Evolutionary conservation across 306 rosid genomes (phyloP).

Genomic region (Citrullus mucosospermus): DNA sequence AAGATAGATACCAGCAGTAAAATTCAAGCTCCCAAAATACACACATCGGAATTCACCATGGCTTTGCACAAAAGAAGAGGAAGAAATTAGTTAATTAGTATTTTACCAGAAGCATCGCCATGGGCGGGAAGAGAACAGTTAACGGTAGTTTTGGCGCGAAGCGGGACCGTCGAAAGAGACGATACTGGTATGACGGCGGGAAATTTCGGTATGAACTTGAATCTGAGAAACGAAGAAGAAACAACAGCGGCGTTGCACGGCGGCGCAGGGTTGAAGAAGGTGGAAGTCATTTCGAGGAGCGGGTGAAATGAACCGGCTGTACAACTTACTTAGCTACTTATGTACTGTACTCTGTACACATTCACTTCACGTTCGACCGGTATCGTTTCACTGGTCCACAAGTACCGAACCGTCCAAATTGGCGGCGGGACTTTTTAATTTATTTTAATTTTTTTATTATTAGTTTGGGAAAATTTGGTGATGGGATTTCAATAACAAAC

Average conservation of each 20-base stretch:
- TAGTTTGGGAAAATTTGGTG: background rate
- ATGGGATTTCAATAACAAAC: background rate
- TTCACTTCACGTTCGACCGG: background rate
- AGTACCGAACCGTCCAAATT: too few species aligned
- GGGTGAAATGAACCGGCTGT: background rate
- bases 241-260: slow-evolving; percentile 17
- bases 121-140: slow-evolving; percentile 3
- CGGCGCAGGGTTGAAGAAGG: slow-evolving; percentile 15
- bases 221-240: slow-evolving; percentile 1
- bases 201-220: slow-evolving; percentile 8
- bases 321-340: background rate
- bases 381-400: background rate
- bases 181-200: slow-evolving; percentile 34
- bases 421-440: too few species aligned
- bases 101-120: slow-evolving; percentile 14
- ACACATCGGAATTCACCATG: background rate
- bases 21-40: background rate
- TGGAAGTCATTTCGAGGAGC: slow-evolving; percentile 23
- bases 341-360: background rate
- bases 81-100: background rate
- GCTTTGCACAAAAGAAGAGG: background rate
- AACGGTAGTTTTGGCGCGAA: slow-evolving; percentile 17
- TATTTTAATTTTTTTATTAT: too few species aligned
- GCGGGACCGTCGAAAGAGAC: slow-evolving; percentile 19
- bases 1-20: background rate